phyloP scores from a whole-genome alignment of 176 grass and related monocot species.

The Oryza brachyantha region DNA sequence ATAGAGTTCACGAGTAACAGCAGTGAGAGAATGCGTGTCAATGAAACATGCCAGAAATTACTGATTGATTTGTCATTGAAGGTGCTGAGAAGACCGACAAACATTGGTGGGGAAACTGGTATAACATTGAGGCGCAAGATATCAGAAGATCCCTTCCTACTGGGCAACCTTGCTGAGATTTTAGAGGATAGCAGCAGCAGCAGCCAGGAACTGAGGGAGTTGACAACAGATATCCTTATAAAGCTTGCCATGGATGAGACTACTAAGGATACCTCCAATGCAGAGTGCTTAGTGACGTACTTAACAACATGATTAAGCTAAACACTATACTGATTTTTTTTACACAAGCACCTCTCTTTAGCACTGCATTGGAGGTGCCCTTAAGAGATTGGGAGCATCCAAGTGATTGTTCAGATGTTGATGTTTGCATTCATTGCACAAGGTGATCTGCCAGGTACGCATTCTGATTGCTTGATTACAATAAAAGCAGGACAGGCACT shows the following conservation, averaged over 20 bases:
- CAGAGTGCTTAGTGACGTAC: too few relatives aligned
- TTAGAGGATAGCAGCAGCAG: neutral
- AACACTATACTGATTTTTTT: too few relatives aligned
- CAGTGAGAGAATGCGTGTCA: neutral
- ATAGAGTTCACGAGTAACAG: constrained; percentile 5
- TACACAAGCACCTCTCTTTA: too few relatives aligned
- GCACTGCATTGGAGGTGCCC: too few relatives aligned
- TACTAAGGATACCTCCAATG: too few relatives aligned
- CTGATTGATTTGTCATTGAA: neutral
- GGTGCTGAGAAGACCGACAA: neutral
- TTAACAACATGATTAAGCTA: too few relatives aligned
- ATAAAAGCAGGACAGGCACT: neutral
- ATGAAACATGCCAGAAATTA: neutral
- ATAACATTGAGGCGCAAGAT: neutral
- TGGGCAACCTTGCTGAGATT: constrained; percentile 1
- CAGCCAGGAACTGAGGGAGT: neutral
- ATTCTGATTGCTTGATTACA: neutral
- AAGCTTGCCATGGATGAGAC: neutral
- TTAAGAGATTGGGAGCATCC: constrained; percentile 1
- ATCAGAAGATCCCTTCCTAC: neutral
- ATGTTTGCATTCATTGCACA: neutral
- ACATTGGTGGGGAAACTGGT: neutral
- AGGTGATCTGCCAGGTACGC: neutral
- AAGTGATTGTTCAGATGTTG: neutral
- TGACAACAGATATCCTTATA: neutral